Conservation (phyloP, 306 rosid genomes). For the Malus sieversii region DNA sequence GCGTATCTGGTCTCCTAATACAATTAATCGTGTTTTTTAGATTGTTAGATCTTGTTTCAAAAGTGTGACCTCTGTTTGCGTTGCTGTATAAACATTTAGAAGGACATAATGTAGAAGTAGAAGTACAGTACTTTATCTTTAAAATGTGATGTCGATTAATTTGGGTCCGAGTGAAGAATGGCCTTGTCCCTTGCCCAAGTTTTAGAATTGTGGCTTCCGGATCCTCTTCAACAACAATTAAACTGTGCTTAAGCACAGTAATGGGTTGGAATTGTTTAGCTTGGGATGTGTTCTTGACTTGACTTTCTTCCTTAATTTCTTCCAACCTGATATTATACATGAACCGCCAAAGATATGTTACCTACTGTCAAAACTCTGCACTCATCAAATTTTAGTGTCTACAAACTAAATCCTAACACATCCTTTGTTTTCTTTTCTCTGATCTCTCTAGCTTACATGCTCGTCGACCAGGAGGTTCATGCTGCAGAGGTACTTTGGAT, state of each 20-base stretch:
- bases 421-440: constrained; percentile 1
- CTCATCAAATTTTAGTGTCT: background rate
- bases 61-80: background rate
- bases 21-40: background rate
- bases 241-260: background rate
- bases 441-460: constrained; percentile 57
- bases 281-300: background rate
- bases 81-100: background rate
- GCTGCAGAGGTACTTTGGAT: constrained; percentile 72
- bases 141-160: background rate
- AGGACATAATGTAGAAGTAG: background rate
- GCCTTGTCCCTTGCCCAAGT: background rate
- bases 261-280: background rate
- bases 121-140: background rate
- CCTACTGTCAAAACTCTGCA: background rate
- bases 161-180: background rate
- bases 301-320: background rate
- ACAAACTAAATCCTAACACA: background rate
- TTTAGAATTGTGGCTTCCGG: constrained; percentile 2
- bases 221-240: background rate
- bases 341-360: background rate
- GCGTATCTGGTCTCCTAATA: background rate
- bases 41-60: background rate
- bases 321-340: background rate
- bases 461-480: constrained; percentile 85